These are phyloP conservation scores for Euryodendron excelsum DNA, from an alignment of 148 eudicot genomes.

Conservation along the genomic window DNA sequence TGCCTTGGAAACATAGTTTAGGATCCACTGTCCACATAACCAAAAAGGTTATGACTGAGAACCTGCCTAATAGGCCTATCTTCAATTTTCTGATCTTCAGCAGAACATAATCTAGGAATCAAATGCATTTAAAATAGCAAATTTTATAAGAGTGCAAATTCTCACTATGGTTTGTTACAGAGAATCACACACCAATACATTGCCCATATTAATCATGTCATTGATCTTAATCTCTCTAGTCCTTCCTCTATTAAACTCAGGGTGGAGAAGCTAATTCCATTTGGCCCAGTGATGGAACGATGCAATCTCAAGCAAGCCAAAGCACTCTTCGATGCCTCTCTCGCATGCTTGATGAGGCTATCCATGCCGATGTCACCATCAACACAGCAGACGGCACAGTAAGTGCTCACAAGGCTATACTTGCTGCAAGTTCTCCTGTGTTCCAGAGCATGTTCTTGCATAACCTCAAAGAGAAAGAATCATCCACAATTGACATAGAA, in stretches of 20 bases:
- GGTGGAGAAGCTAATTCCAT: conserved; percentile 64
- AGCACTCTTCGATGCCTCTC: conserved; percentile 58
- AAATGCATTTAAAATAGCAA: neutral
- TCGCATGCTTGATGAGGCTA: conserved; percentile 69
- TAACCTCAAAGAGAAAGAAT: conserved; percentile 64
- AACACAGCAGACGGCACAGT: conserved; percentile 55
- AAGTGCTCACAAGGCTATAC: conserved; percentile 71
- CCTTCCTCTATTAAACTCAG: conserved; percentile 26
- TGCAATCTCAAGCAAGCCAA: conserved; percentile 46
- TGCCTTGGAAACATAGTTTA: neutral
- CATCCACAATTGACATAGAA: conserved; percentile 65
- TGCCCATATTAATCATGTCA: neutral
- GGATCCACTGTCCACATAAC: neutral
- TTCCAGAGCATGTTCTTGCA: conserved; percentile 75
- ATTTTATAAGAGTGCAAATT: neutral
- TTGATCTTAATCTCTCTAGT: neutral
- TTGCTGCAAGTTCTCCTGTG: conserved; percentile 73
- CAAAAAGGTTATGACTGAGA: neutral
- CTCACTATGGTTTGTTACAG: neutral
- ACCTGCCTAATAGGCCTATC: neutral
- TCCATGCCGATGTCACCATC: conserved; percentile 72
- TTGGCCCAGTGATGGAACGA: conserved; percentile 59
- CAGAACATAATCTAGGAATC: neutral
- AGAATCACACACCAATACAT: neutral
- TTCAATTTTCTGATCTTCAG: neutral